Percentiles rank a stretch among this genome's conserved stretches.
phyloP scores from a whole-genome alignment of 2,329 filamentous ascomycete genomes.

The Hypoxylon rubiginosum region DNA sequence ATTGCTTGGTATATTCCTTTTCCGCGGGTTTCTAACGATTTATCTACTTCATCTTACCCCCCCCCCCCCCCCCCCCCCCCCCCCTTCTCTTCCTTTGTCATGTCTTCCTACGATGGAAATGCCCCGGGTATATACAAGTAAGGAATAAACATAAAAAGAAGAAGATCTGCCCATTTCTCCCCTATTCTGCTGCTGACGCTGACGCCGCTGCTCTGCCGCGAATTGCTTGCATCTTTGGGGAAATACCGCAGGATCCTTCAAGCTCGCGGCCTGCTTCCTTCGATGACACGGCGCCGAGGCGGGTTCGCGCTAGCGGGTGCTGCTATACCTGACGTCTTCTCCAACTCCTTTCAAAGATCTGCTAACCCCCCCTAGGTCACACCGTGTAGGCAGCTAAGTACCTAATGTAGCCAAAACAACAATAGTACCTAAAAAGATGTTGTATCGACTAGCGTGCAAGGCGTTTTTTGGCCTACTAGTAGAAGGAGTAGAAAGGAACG shows the following conservation, averaged over 20 bases:
- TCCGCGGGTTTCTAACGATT: background rate
- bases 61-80: too few species aligned
- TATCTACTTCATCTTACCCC: background rate
- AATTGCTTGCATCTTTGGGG: background rate
- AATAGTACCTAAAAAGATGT: too few species aligned
- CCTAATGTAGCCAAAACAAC: too few species aligned
- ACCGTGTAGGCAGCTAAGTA: too few species aligned
- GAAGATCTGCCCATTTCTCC: background rate
- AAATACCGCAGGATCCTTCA: background rate
- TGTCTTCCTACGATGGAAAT: background rate
- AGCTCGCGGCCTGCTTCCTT: background rate
- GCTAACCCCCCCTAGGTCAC: too few species aligned
- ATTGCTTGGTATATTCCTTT: background rate
- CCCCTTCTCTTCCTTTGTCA: background rate
- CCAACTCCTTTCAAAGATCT: too few species aligned
- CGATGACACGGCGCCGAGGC: background rate
- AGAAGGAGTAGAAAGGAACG: too few species aligned
- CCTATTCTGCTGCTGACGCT: background rate
- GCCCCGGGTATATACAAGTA: background rate
- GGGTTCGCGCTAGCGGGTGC: background rate
- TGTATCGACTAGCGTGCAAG: too few species aligned
- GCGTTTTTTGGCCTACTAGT: too few species aligned
- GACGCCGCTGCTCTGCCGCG: background rate
- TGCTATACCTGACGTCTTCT: too few species aligned
- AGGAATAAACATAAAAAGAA: background rate